These are phyloP conservation scores for Leccinum pachyderme DNA, from an alignment of 1,284 basidiomycete species.

Conservation along the genomic window DNA sequence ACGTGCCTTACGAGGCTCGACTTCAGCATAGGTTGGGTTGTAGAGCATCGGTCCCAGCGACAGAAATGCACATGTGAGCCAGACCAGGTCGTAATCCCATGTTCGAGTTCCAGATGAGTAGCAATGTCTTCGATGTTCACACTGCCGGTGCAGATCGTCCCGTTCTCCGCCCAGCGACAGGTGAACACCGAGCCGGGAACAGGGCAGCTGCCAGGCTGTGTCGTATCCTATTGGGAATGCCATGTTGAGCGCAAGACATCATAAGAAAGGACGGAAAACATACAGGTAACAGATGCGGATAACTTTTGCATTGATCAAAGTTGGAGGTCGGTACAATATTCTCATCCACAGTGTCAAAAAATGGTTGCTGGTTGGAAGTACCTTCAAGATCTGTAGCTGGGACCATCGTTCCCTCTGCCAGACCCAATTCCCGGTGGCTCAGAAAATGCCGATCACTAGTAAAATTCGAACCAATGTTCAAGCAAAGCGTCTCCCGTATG, in stretches of 20 bases:
- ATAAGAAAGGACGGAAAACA: neutral
- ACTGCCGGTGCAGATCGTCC: neutral
- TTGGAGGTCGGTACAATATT: neutral
- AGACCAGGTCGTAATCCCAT: neutral
- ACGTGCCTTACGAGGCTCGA: conserved; percentile 8
- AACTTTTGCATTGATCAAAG: neutral
- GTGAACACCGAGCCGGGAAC: neutral
- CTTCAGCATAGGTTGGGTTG: neutral
- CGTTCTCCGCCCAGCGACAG: conserved; percentile 1
- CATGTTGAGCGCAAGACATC: neutral
- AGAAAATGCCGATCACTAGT: neutral
- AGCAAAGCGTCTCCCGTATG: neutral
- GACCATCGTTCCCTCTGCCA: neutral
- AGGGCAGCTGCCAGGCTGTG: neutral
- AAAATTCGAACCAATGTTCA: neutral
- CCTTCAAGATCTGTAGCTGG: neutral
- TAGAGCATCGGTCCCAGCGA: neutral
- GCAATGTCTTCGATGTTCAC: conserved; percentile 1
- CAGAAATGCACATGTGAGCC: neutral
- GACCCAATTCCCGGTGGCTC: neutral
- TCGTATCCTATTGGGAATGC: conserved; percentile 6
- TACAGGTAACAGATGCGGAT: conserved; percentile 3
- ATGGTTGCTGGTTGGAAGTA: neutral
- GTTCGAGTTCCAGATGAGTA: conserved; percentile 1
- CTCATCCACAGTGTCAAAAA: neutral